Conservation (phyloP, 768 basidiomycete species). For the Tylopilus rubrobrunneus region DNA sequence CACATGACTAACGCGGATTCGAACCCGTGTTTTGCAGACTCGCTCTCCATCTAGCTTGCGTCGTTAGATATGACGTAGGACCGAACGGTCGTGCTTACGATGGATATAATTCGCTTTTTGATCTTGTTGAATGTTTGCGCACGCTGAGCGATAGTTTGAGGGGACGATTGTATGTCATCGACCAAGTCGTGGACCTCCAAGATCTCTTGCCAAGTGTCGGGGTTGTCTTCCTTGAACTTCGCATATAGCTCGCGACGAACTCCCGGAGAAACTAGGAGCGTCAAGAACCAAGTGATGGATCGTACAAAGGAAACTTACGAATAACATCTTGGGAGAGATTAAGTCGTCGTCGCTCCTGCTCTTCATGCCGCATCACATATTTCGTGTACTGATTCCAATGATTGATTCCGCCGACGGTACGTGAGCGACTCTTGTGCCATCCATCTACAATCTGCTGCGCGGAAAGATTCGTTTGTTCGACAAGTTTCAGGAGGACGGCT, state of each 20-base stretch:
- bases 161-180: neutral
- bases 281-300: no score
- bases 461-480: neutral
- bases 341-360: neutral
- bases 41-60: neutral
- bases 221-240: conserved; percentile 8
- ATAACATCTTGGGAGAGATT: neutral
- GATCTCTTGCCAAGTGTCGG: conserved; percentile 4
- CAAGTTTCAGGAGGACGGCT: neutral
- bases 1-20: conserved; percentile 3
- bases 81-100: neutral
- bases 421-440: conserved; percentile 4
- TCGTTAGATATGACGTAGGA: neutral
- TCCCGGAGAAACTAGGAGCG: neutral
- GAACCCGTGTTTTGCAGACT: neutral
- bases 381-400: conserved; percentile 6
- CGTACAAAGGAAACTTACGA: neutral
- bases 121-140: neutral
- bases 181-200: neutral
- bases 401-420: neutral
- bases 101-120: neutral
- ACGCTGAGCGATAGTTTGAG: neutral
- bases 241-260: neutral
- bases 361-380: conserved; percentile 1
- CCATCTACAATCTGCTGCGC: conserved; percentile 1